Evolutionary conservation across 257 asterid genomes (phyloP), one percentile per base, ranked within the genome.

Genomic region (Solanum chiquidenum): DNA sequence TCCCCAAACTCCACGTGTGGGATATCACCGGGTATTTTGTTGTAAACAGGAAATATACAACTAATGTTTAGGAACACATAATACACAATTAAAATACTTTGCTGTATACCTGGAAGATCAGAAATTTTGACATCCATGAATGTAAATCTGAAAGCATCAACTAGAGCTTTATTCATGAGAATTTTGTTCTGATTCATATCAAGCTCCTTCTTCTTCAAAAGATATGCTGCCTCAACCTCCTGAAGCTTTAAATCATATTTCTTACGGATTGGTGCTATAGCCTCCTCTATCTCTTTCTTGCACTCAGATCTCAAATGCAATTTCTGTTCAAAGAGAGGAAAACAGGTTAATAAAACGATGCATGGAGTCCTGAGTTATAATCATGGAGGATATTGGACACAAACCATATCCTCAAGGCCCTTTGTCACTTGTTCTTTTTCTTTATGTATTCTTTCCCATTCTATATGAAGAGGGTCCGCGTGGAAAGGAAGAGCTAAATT

Each of bases 371-470:
- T 31, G 49, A 14, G 37, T 13, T 9, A 55, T 88, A 83, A 87
- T 38, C 83, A 82, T 58, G 87, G 82, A 14, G 69, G 68, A 33
- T 37, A 64, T 68, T 62, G 25, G 85, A 83, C 69, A 23, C 83
- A 16, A 37, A 88, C 89, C 87, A 37, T 34, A 83, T 88, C 75
- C 72, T 88, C 86, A 46, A 74, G 91, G 85, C 68, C 87, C 87
- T 92, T 90, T 27, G 84, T 76, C 83, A 88, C 89, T 10, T 84
- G 86, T 84, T 88, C 90, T n/a, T 25, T 83, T 86, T 93, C 93
- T 89, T 86, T 88, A 29, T 23, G 38, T 25, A 88, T 77, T 83
- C 87, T 91, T 52, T 87, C 91, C 84, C 92, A 66, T 88, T 90
- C 93, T 40, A 6, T 31, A 49, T 87, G 87, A 87, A 93, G 91